phyloP scores from a whole-genome alignment of 1,284 basidiomycete genomes.

The Rhodotorula sp. region DNA sequence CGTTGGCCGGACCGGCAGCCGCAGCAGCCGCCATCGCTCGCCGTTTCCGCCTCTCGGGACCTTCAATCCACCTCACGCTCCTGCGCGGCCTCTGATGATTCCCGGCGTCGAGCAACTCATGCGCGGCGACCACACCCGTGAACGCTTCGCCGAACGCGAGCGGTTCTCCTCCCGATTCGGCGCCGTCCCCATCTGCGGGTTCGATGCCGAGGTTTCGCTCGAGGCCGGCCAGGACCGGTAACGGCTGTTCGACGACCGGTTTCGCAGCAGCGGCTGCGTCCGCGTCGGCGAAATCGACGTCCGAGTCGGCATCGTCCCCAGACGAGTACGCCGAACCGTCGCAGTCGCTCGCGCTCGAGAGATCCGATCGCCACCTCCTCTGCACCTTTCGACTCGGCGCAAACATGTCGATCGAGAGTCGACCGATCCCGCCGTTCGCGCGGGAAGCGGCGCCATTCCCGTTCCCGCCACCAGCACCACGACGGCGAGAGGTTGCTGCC shows the following conservation, averaged over 20 bases:
- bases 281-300: background rate
- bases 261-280: background rate
- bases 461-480: too few species aligned
- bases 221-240: constrained; percentile 28
- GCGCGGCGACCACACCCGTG: background rate
- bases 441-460: too few species aligned
- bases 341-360: constrained; percentile 18
- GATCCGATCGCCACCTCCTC: constrained; percentile 1
- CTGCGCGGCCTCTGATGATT: background rate
- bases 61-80: constrained; percentile 30
- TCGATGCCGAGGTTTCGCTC: constrained; percentile 26
- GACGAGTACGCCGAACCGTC: constrained; percentile 6
- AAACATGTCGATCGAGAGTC: background rate
- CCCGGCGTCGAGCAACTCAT: background rate
- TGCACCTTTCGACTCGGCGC: background rate
- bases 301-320: background rate
- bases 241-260: constrained; percentile 13
- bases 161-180: background rate
- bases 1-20: background rate
- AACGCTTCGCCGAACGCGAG: constrained; percentile 14
- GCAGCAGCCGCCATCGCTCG: constrained; percentile 11
- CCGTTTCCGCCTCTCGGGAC: constrained; percentile 20
- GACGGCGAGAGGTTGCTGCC: too few species aligned
- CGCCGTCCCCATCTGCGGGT: background rate
- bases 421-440: background rate